Evolutionary conservation across 257 asterid genomes (phyloP).

Genomic region (Marsdenia floribunda): DNA sequence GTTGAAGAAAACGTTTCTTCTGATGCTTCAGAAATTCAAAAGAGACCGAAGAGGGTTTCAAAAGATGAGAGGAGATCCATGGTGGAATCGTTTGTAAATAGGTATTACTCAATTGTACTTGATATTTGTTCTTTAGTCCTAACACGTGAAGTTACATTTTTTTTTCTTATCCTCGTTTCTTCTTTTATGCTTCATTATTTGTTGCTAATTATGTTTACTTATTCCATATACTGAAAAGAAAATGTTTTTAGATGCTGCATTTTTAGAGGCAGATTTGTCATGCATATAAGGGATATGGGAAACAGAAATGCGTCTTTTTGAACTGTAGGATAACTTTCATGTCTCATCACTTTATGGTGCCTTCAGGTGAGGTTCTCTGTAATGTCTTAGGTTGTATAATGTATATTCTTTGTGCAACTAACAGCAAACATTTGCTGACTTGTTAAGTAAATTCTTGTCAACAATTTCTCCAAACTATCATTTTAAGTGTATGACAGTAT

Average conservation of each 20-base stretch:
- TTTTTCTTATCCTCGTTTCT: not conserved
- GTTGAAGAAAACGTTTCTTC: conserved; percentile 30
- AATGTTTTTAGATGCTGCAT: not conserved
- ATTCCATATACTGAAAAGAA: not conserved
- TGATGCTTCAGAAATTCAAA: conserved; percentile 25
- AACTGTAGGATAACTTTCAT: not conserved
- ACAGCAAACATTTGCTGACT: not conserved
- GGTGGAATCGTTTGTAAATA: conserved; percentile 53
- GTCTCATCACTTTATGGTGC: not conserved
- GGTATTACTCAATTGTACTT: conserved; percentile 26
- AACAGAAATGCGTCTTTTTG: not conserved
- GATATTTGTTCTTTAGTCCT: not conserved
- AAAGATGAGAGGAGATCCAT: conserved; percentile 48
- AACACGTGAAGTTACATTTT: not conserved
- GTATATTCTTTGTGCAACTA: not conserved
- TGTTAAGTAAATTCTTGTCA: not conserved
- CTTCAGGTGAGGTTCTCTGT: not conserved
- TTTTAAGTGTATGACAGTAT: not conserved
- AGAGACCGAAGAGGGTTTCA: conserved; percentile 36
- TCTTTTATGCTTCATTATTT: not conserved
- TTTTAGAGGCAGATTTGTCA: not conserved
- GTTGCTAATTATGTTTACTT: not conserved
- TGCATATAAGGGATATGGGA: too few relatives aligned
- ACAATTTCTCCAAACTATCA: not conserved
- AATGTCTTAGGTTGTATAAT: not conserved